phyloP scores from a whole-genome alignment of 169 alveolate genomes.

The Plasmodium sp. region DNA sequence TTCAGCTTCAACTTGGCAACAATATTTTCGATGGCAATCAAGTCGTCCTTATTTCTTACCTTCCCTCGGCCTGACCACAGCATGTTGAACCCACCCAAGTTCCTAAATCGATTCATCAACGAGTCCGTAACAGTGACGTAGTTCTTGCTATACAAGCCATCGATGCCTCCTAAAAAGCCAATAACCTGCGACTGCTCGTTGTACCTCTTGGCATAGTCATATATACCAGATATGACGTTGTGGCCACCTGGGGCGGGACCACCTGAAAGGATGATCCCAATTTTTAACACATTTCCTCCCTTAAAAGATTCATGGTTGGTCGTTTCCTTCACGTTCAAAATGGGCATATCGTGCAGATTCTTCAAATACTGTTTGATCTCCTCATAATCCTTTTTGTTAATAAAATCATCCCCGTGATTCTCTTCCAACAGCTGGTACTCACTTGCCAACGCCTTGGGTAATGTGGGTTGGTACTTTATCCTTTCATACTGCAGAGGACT shows the following conservation, averaged over 20 bases:
- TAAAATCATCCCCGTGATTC: constrained; percentile 76
- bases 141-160: constrained; percentile 94
- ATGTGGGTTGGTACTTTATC: constrained; percentile 76
- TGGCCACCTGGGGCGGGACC: constrained; percentile 99
- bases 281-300: constrained; percentile 81
- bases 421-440: constrained; percentile 74
- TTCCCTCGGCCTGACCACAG: constrained; percentile 98
- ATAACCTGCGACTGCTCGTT: constrained; percentile 92
- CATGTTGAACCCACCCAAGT: constrained; percentile 99
- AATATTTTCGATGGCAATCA: constrained; percentile 88
- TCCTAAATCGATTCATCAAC: constrained; percentile 95
- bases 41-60: constrained; percentile 94
- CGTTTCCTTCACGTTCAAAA: constrained; percentile 75
- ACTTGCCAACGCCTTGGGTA: constrained; percentile 76
- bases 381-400: constrained; percentile 76
- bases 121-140: constrained; percentile 93
- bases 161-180: constrained; percentile 96
- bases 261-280: constrained; percentile 98
- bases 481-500: constrained; percentile 83
- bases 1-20: constrained; percentile 93
- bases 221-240: constrained; percentile 97
- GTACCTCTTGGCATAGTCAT: constrained; percentile 92
- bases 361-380: constrained; percentile 71
- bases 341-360: constrained; percentile 59
- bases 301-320: constrained; percentile 55